Base-by-base conservation (phyloP, 164 flowering plant genomes). In the Vitis rupestris region DNA sequence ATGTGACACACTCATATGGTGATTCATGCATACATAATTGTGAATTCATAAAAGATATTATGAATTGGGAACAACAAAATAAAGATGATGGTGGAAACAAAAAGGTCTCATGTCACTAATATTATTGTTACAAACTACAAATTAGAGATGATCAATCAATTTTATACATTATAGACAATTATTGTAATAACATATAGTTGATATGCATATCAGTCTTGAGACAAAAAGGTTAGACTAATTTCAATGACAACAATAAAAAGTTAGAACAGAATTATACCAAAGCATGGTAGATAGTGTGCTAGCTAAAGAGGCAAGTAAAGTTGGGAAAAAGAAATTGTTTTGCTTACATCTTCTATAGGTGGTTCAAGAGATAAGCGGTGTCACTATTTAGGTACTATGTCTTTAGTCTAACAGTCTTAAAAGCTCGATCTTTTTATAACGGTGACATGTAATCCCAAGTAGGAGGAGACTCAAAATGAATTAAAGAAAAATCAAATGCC, bases 371-470 rank as follows among this genome's bases (percentile, higher is more conserved):
- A 70, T 27, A 75, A 78, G 79, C 3, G 29, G 0, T 15, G 29
- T 0, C 10, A 64, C 1, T 72, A 58, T 52, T 8, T 53, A 4
- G 75, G 74, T 61, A 69, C 74, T 1, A 80, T 77, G 80, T 27
- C 76, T 0, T 47, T 77, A 6, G 74, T 74, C 1, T 55, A 66
- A 52, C 11, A 52, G 0, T 74, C 44, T 48, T 74, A 74, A 10
- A 77, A 74, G 13, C 78, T 74, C 0, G 58, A 72, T 27, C 8
- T 75, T 0, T 79, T 79, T 15, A 16, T 78, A 0, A 79, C 75
- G 8, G 67, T 76, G 64, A 77, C 75, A n/a, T 81, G 77, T 2
- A 23, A 23, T 23, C 27, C 50, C 78, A 78, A 27, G 0, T 74
- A 68, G 74, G 5, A 12, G 10, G 61, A 66, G 23, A 66, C 66